These are phyloP conservation scores for Delphinella strobiligena DNA, from an alignment of 2,329 filamentous ascomycete genomes.

Conservation along the genomic window DNA sequence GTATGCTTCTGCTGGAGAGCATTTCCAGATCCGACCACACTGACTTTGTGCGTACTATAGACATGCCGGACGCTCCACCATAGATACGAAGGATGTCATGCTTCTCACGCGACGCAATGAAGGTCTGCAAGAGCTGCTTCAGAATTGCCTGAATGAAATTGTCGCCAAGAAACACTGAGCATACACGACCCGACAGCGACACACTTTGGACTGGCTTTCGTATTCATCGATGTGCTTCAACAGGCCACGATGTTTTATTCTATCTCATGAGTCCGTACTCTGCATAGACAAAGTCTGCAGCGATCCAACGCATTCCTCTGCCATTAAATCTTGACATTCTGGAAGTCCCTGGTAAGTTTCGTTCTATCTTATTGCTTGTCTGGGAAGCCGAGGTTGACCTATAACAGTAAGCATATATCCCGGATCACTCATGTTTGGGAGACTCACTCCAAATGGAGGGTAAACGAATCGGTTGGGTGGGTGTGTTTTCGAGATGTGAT, in stretches of 20 bases:
- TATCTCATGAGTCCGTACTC: too few relatives aligned
- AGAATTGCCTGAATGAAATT: constrained; percentile 24
- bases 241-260: too few relatives aligned
- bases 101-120: constrained; percentile 79
- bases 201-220: too few relatives aligned
- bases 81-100: constrained; percentile 79
- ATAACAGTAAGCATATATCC: neutral
- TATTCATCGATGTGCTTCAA: too few relatives aligned
- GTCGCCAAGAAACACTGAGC: neutral
- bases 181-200: too few relatives aligned
- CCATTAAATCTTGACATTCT: too few relatives aligned
- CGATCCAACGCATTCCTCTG: too few relatives aligned
- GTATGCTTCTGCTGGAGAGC: constrained; percentile 15
- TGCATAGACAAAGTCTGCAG: too few relatives aligned
- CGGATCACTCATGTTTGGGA: neutral
- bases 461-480: constrained; percentile 37
- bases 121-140: constrained; percentile 65
- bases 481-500: constrained; percentile 33
- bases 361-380: constrained; percentile 27
- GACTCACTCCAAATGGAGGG: constrained; percentile 32
- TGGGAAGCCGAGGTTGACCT: constrained; percentile 35
- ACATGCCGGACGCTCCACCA: constrained; percentile 69
- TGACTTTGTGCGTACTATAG: constrained; percentile 25
- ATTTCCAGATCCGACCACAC: neutral
- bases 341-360: neutral